Percentiles rank a stretch among this genome's conserved stretches.
Evolutionary conservation across 352 stramenopile genomes (phyloP).

Genomic region (Thalassiosira sp.): DNA sequence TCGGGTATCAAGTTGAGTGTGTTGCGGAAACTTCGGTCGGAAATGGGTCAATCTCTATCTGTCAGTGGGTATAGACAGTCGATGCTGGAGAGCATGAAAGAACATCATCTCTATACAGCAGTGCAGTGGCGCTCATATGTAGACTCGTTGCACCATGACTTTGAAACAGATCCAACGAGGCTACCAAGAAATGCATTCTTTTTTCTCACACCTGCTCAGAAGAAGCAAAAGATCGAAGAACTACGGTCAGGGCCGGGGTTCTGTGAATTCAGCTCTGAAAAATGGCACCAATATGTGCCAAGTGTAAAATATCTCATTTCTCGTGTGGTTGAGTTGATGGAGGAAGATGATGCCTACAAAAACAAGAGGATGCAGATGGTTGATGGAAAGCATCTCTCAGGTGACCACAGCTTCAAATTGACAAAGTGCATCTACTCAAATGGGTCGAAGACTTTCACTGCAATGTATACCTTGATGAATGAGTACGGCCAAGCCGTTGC

Average conservation of each 20-base stretch:
- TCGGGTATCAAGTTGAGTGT: neutral
- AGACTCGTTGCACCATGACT: neutral
- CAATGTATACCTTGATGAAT: slow-evolving; percentile 31
- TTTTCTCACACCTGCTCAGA: too few species aligned
- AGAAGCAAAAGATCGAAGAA: too few species aligned
- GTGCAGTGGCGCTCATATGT: slow-evolving; percentile 3
- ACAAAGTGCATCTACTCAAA: slow-evolving; percentile 12
- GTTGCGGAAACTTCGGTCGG: neutral
- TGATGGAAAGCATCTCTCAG: slow-evolving; percentile 18
- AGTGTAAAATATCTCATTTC: slow-evolving; percentile 13
- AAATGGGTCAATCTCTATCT: neutral
- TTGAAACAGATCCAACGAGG: neutral
- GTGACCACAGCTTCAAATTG: slow-evolving; percentile 34
- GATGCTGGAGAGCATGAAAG: too few species aligned
- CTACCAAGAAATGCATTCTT: too few species aligned
- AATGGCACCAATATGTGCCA: neutral
- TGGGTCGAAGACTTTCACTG: slow-evolving; percentile 19
- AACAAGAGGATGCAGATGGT: slow-evolving; percentile 16
- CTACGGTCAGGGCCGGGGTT: too few species aligned
- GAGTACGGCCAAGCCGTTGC: slow-evolving; percentile 21
- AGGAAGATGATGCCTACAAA: neutral
- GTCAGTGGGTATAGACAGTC: too few species aligned
- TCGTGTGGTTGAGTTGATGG: slow-evolving; percentile 1
- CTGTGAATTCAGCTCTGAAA: neutral
- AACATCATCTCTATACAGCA: too few species aligned